Percentiles rank a stretch among this genome's conserved stretches.
Evolutionary conservation across 192 early-diverging fungal genomes (phyloP).

Genomic region (Backusella psychrophila): DNA sequence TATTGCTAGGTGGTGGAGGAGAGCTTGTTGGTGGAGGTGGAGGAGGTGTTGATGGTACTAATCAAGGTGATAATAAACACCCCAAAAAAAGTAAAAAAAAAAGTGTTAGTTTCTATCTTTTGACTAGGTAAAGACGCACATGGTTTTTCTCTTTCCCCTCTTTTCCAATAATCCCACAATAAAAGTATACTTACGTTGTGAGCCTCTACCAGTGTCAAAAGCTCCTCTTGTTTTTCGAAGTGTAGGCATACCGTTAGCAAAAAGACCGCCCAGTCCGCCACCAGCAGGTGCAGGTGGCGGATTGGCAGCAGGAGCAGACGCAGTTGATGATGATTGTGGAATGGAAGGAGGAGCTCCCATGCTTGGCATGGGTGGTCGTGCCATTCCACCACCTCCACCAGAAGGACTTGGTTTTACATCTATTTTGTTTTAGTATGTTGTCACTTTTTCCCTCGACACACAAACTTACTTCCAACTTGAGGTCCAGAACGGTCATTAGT

Average conservation of each 20-base stretch:
- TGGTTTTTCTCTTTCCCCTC: neutral
- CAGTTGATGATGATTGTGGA: neutral
- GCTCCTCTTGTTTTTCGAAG: slow-evolving; percentile 33
- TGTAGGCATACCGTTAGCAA: slow-evolving; percentile 62
- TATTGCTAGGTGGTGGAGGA: slow-evolving; percentile 3
- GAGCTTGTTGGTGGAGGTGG: slow-evolving; percentile 13
- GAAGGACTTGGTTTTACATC: slow-evolving; percentile 9
- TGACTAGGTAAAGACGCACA: neutral
- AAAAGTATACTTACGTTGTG: neutral
- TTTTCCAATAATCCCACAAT: neutral
- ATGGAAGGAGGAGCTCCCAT: slow-evolving; percentile 2
- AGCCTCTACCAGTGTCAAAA: slow-evolving; percentile 21
- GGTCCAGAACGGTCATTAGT: slow-evolving; percentile 76
- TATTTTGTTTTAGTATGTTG: neutral
- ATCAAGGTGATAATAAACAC: neutral
- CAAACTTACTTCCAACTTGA: slow-evolving; percentile 36
- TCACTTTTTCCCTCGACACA: neutral
- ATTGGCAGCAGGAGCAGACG: neutral
- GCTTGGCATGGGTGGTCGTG: slow-evolving; percentile 31
- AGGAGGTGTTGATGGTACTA: neutral
- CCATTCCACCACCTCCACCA: slow-evolving; percentile 22
- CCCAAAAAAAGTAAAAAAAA: too few species aligned
- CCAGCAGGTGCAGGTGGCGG: neutral
- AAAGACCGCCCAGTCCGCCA: slow-evolving; percentile 33
- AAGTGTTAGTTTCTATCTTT: too few species aligned